Conservation (phyloP, 768 basidiomycete species). For the Tephrocybe sp. region DNA sequence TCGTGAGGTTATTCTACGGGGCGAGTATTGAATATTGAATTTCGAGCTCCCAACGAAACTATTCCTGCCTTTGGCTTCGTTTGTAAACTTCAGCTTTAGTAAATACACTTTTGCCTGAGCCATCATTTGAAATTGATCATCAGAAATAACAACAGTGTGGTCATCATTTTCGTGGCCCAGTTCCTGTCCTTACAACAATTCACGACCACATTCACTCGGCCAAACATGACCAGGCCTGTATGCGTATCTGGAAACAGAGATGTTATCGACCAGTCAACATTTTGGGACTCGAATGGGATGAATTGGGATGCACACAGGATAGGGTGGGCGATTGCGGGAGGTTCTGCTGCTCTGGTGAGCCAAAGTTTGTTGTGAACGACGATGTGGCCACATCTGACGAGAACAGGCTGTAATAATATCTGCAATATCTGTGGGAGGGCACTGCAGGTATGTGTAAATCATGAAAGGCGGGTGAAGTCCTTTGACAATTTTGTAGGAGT, state of each 20-base stretch:
- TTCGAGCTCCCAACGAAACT: too few species aligned
- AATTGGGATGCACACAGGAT: constrained; percentile 67
- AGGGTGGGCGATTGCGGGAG: constrained; percentile 74
- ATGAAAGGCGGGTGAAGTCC: neutral
- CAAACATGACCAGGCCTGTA: constrained; percentile 5
- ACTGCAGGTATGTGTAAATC: constrained; percentile 56
- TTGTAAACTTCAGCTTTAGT: too few species aligned
- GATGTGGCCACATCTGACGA: neutral
- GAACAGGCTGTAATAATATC: constrained; percentile 63
- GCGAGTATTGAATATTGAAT: too few species aligned
- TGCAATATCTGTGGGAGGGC: constrained; percentile 49
- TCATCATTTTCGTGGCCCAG: too few species aligned
- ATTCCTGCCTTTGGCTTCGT: too few species aligned
- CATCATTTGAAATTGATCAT: too few species aligned
- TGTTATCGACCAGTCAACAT: constrained; percentile 55
- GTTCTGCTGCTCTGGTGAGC: constrained; percentile 53
- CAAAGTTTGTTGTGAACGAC: neutral
- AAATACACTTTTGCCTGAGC: too few species aligned
- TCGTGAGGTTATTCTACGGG: too few species aligned
- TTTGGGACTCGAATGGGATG: constrained; percentile 55
- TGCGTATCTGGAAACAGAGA: constrained; percentile 53
- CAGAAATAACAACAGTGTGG: too few species aligned
- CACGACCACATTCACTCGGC: too few species aligned
- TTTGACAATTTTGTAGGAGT: constrained; percentile 43
- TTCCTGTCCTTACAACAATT: too few species aligned